Evolutionary conservation across 1,284 basidiomycete species (phyloP).

Genomic region (Thelephora terrestris): DNA sequence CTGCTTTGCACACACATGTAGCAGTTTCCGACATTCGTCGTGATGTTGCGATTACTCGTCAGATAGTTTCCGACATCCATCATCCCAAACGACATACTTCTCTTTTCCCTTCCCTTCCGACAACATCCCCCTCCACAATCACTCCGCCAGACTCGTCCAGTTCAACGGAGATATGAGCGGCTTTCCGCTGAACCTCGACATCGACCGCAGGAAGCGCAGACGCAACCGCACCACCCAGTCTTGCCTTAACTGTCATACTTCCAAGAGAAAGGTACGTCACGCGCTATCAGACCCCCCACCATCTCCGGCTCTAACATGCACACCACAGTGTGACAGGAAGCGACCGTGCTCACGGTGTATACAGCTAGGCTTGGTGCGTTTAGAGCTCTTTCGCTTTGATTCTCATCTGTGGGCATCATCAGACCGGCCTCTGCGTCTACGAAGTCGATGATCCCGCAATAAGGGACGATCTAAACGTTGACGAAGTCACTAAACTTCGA

Average conservation of each 20-base stretch:
- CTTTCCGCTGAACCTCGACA: slow-evolving; percentile 55
- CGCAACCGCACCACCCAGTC: slow-evolving; percentile 83
- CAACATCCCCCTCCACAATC: background rate
- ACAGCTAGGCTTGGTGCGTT: slow-evolving; percentile 60
- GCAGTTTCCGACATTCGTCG: too few species aligned
- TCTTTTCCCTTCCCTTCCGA: background rate
- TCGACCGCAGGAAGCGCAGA: slow-evolving; percentile 51
- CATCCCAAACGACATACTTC: background rate
- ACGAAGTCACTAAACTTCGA: slow-evolving; percentile 73
- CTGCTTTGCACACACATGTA: too few species aligned
- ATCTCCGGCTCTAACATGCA: slow-evolving; percentile 8
- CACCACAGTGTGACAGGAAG: slow-evolving; percentile 65
- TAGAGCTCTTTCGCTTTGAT: slow-evolving; percentile 10
- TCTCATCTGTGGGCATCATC: slow-evolving; percentile 6
- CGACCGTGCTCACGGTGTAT: slow-evolving; percentile 83
- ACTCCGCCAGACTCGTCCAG: slow-evolving; percentile 23
- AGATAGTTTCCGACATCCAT: too few species aligned
- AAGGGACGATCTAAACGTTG: slow-evolving; percentile 72
- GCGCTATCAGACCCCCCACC: background rate
- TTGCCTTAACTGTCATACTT: slow-evolving; percentile 87
- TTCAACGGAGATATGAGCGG: slow-evolving; percentile 60
- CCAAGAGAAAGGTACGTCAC: slow-evolving; percentile 72
- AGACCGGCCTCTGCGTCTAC: slow-evolving; percentile 88
- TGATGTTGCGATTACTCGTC: too few species aligned
- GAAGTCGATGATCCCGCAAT: slow-evolving; percentile 83